phyloP scores from a whole-genome alignment of 2,329 filamentous ascomycete species.

The Xylogone sp. region DNA sequence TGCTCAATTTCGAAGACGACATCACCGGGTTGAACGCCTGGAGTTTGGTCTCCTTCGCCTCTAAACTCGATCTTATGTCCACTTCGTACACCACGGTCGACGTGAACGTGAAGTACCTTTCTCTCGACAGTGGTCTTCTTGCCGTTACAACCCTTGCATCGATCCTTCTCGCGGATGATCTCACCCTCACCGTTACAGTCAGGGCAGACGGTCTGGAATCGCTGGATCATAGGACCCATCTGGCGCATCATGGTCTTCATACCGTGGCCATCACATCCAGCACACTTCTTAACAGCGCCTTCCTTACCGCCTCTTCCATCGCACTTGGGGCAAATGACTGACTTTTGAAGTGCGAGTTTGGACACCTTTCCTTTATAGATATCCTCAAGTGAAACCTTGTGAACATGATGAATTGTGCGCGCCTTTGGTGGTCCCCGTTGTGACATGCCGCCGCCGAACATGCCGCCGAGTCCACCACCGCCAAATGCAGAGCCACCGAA shows the following conservation, averaged over 20 bases:
- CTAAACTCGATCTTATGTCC: constrained; percentile 97
- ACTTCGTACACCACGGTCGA: constrained; percentile 89
- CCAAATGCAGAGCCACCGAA: constrained; percentile 69
- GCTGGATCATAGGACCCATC: constrained; percentile 99
- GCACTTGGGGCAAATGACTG: constrained; percentile 93
- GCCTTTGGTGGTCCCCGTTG: constrained; percentile 81
- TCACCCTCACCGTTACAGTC: constrained; percentile 98
- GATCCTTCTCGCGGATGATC: constrained; percentile 93
- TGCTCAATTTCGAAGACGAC: constrained; percentile 99
- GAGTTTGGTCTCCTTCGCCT: constrained; percentile 93
- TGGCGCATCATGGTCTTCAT: constrained; percentile 99
- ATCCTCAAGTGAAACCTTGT: constrained; percentile 97
- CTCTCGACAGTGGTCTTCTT: constrained; percentile 98
- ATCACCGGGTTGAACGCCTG: constrained; percentile 88
- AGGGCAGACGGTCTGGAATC: constrained; percentile 98
- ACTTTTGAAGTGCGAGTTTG: constrained; percentile 95
- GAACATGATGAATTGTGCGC: constrained; percentile 94
- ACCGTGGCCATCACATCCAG: constrained; percentile 86
- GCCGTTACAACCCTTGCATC: constrained; percentile 92
- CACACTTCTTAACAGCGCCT: constrained; percentile 90
- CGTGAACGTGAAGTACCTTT: constrained; percentile 97
- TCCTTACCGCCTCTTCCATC: constrained; percentile 95
- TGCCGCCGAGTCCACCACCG: constrained; percentile 67
- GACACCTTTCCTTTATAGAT: constrained; percentile 98
- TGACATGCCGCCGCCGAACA: constrained; percentile 74